Evolutionary conservation across 176 grass and related monocot genomes (phyloP).

Genomic region (Alloteropsis semialata): DNA sequence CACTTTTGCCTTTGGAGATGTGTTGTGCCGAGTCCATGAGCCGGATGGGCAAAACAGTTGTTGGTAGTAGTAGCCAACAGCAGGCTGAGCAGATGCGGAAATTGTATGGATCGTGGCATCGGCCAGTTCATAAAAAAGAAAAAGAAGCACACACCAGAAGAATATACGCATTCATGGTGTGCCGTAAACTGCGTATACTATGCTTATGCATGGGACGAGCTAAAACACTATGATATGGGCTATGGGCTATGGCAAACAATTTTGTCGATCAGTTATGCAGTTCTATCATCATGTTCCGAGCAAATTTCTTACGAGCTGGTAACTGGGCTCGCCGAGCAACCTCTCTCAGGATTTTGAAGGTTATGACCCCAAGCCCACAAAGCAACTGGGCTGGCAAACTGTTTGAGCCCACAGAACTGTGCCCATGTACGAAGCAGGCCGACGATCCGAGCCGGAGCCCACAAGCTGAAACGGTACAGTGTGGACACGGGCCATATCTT

Average conservation of each 20-base stretch:
- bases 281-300: too few species aligned
- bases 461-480: not conserved
- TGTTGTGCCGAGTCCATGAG: not conserved
- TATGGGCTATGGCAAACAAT: too few species aligned
- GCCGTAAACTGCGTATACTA: not conserved
- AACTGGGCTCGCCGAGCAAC: too few species aligned
- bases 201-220: too few species aligned
- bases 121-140: not conserved
- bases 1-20: conserved; percentile 29
- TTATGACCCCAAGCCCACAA: too few species aligned
- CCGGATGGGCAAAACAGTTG: not conserved
- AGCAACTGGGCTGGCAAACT: too few species aligned
- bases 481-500: not conserved
- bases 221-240: too few species aligned
- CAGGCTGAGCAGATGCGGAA: not conserved
- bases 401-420: too few species aligned
- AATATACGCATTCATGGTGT: not conserved
- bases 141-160: not conserved
- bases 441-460: not conserved
- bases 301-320: too few species aligned
- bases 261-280: too few species aligned
- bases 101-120: not conserved
- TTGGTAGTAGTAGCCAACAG: not conserved
- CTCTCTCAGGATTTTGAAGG: too few species aligned
- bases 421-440: not conserved